Percentiles rank a stretch among this genome's conserved stretches.
Evolutionary conservation across 2,329 filamentous ascomycete species (phyloP).

Genomic region (Cladosporium sp.): DNA sequence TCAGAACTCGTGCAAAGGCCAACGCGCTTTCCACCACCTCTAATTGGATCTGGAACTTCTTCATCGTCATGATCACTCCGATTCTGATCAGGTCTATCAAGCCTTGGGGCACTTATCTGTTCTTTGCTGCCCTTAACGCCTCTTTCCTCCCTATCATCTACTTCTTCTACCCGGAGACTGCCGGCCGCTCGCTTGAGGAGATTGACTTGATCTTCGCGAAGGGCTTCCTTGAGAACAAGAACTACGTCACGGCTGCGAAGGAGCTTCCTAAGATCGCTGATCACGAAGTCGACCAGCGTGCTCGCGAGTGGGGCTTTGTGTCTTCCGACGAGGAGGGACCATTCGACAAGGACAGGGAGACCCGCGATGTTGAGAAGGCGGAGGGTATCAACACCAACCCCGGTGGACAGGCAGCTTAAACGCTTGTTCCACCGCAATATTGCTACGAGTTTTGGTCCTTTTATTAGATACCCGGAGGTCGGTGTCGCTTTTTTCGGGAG

Average conservation of each 20-base stretch:
- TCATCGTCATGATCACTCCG: conserved; percentile 35
- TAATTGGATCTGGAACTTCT: conserved; percentile 40
- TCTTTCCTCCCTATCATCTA: conserved; percentile 55
- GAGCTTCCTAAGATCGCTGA: conserved; percentile 33
- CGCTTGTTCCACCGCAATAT: neutral
- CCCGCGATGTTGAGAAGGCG: conserved; percentile 8
- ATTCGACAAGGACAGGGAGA: neutral
- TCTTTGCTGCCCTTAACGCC: conserved; percentile 49
- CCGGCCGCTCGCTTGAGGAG: conserved; percentile 23
- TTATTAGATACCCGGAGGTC: conserved; percentile 8
- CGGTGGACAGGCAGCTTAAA: conserved; percentile 5
- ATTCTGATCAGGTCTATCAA: conserved; percentile 33
- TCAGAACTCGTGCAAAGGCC: conserved; percentile 28
- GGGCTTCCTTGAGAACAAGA: conserved; percentile 26
- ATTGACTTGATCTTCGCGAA: conserved; percentile 25
- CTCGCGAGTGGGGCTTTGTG: conserved; percentile 30
- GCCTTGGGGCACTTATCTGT: conserved; percentile 32
- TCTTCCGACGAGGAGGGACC: conserved; percentile 26
- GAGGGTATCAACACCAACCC: conserved; percentile 12
- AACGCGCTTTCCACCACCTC: conserved; percentile 8
- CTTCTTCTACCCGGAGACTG: conserved; percentile 46
- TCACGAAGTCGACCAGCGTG: conserved; percentile 30
- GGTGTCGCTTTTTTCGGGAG: conserved; percentile 1
- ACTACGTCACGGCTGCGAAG: conserved; percentile 34
- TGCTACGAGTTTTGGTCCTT: neutral